These are phyloP conservation scores for Metarhizium rileyi DNA, from an alignment of 2,329 filamentous ascomycete species.

Conservation along the genomic window DNA sequence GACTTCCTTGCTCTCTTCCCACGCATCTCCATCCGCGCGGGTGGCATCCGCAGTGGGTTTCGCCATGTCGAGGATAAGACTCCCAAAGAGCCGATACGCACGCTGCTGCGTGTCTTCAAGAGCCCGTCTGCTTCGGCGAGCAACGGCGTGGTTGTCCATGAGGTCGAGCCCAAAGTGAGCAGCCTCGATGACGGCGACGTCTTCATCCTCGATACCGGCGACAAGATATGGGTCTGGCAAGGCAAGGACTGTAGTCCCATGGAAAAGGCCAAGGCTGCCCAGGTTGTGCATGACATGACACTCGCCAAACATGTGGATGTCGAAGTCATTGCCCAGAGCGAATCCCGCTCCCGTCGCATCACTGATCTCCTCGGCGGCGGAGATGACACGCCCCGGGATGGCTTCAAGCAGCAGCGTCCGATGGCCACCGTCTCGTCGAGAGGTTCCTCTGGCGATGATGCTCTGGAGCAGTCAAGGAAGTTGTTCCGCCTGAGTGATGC, in stretches of 20 bases:
- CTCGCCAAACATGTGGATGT: constrained; percentile 54
- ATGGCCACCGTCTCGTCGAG: constrained; percentile 15
- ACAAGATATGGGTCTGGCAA: constrained; percentile 64
- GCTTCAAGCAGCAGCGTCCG: constrained; percentile 33
- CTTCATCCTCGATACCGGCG: constrained; percentile 51
- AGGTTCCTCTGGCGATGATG: not conserved
- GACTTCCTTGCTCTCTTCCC: constrained; percentile 53
- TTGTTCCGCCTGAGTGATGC: constrained; percentile 56
- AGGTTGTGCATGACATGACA: constrained; percentile 56
- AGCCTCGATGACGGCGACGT: constrained; percentile 58
- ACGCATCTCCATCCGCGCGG: constrained; percentile 46
- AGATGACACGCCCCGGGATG: constrained; percentile 26
- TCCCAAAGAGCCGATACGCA: constrained; percentile 30
- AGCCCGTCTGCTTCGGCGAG: constrained; percentile 31
- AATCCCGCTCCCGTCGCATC: constrained; percentile 43
- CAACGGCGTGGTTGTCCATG: constrained; percentile 47
- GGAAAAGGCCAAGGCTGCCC: constrained; percentile 59
- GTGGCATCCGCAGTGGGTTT: constrained; percentile 54
- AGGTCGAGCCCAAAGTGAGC: constrained; percentile 51
- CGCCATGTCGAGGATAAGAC: constrained; percentile 45
- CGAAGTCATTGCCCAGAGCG: constrained; percentile 53
- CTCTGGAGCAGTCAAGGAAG: constrained; percentile 25
- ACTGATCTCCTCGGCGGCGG: constrained; percentile 46
- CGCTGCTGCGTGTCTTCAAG: constrained; percentile 54
- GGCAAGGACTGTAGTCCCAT: constrained; percentile 54